These are phyloP conservation scores for Candida krabiensis DNA, from an alignment of 805 yeast genomes.

Conservation along the genomic window DNA sequence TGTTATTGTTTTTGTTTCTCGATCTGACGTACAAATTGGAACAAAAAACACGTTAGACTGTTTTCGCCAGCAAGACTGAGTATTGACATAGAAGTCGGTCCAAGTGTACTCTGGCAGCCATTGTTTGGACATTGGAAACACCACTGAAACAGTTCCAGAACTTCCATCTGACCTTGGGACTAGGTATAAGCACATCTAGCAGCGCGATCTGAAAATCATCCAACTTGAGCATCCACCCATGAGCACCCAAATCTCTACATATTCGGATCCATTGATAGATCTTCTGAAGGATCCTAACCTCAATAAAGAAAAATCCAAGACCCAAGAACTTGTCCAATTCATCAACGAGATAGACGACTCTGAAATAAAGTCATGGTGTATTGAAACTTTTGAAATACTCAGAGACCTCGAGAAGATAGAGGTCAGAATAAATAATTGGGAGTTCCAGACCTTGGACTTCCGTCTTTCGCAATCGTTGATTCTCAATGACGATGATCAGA, in stretches of 20 bases:
- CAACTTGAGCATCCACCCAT: too few relatives aligned
- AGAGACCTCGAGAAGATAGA: slow-evolving; percentile 52
- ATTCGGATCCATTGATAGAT: slow-evolving; percentile 47
- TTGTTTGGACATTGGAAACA: too few relatives aligned
- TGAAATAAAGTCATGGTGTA: slow-evolving; percentile 48
- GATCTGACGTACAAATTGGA: too few relatives aligned
- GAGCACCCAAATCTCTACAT: slow-evolving; percentile 31
- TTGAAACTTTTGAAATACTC: slow-evolving; percentile 44
- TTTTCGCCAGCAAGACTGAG: too few relatives aligned
- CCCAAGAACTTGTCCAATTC: slow-evolving; percentile 39
- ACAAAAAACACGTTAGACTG: too few relatives aligned
- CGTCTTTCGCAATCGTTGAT: slow-evolving; percentile 36
- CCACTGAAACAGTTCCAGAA: too few relatives aligned
- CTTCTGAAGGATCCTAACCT: slow-evolving; percentile 51
- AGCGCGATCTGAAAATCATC: too few relatives aligned
- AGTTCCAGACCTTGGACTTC: slow-evolving; percentile 51
- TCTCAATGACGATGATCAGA: slow-evolving; percentile 20
- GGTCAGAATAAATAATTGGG: slow-evolving; percentile 51
- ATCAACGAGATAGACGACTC: slow-evolving; percentile 47
- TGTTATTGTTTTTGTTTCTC: too few relatives aligned
- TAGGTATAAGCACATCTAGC: too few relatives aligned
- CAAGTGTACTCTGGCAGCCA: too few relatives aligned
- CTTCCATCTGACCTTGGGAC: too few relatives aligned
- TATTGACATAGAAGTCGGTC: too few relatives aligned
- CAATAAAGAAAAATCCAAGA: slow-evolving; percentile 39